Conservation (phyloP, 768 basidiomycete species). For the Galerina sulciceps region DNA sequence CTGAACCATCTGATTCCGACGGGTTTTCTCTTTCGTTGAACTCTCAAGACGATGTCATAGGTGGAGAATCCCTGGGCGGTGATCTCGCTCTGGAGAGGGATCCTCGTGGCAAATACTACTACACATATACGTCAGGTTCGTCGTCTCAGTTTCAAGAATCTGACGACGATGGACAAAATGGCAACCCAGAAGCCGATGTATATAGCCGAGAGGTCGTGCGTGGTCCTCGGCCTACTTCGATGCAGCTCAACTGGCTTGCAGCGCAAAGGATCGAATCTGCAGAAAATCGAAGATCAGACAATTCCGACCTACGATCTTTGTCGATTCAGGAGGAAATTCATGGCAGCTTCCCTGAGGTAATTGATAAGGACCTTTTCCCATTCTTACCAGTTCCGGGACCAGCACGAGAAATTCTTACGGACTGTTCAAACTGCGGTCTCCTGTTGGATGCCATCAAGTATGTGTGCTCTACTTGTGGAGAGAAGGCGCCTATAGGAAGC, state of each 20-base stretch:
- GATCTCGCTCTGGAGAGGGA: slow-evolving; percentile 72
- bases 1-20: slow-evolving; percentile 64
- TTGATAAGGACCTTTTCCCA: slow-evolving; percentile 54
- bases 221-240: slow-evolving; percentile 62
- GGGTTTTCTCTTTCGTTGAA: slow-evolving; percentile 44
- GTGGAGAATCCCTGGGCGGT: slow-evolving; percentile 55
- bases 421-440: slow-evolving; percentile 82
- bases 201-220: slow-evolving; percentile 26
- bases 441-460: slow-evolving; percentile 85
- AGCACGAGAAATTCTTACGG: slow-evolving; percentile 67
- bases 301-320: slow-evolving; percentile 27
- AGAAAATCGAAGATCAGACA: slow-evolving; percentile 24
- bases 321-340: slow-evolving; percentile 27
- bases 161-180: slow-evolving; percentile 49
- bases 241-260: slow-evolving; percentile 70
- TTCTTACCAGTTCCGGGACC: slow-evolving; percentile 51
- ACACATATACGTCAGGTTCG: slow-evolving; percentile 64
- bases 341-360: slow-evolving; percentile 27
- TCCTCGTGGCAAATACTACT: slow-evolving; percentile 75
- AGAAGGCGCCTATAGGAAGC: slow-evolving; percentile 55
- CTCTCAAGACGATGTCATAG: slow-evolving; percentile 43
- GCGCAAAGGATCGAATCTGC: slow-evolving; percentile 50
- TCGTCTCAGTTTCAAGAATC: slow-evolving; percentile 60
- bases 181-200: slow-evolving; percentile 27
- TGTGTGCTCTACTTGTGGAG: slow-evolving; percentile 87